A percentile compares a stretch with the other conserved stretches of the same genome.
Evolutionary conservation across 2,329 filamentous ascomycete genomes (phyloP).

Genomic region (Cordyceps cicadae): DNA sequence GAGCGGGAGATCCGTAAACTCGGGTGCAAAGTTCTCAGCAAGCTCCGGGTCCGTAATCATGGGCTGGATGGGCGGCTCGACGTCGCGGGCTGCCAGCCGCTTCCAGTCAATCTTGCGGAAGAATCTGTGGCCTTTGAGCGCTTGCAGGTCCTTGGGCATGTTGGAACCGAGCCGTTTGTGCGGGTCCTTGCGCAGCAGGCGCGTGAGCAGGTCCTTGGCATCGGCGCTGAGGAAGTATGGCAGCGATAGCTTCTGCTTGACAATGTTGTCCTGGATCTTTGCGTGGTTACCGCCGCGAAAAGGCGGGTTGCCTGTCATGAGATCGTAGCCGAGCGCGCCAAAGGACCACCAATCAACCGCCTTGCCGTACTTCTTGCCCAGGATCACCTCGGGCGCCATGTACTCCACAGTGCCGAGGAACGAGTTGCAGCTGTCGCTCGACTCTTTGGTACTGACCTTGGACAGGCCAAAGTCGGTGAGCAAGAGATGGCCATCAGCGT

Average conservation of each 20-base stretch:
- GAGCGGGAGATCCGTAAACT: constrained; percentile 80
- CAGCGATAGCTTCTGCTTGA: constrained; percentile 80
- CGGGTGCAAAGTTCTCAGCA: constrained; percentile 90
- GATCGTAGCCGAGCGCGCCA: constrained; percentile 82
- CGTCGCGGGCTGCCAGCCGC: constrained; percentile 69
- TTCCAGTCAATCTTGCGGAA: constrained; percentile 97
- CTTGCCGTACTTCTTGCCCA: constrained; percentile 82
- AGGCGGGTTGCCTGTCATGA: constrained; percentile 86
- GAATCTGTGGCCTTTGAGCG: constrained; percentile 88
- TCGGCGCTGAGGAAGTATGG: constrained; percentile 89
- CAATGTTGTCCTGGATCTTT: constrained; percentile 92
- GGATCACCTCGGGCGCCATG: constrained; percentile 95
- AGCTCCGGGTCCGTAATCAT: constrained; percentile 92
- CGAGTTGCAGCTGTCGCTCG: constrained; percentile 63
- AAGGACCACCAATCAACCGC: constrained; percentile 99
- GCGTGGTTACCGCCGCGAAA: constrained; percentile 86
- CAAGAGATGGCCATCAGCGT: constrained; percentile 82
- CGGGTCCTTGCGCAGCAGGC: constrained; percentile 86
- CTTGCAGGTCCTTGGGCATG: constrained; percentile 80
- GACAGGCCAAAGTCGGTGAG: constrained; percentile 95
- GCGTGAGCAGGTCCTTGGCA: constrained; percentile 86
- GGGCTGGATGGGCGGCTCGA: constrained; percentile 83
- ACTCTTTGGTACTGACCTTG: constrained; percentile 71
- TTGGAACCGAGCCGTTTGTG: constrained; percentile 78
- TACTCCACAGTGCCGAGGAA: constrained; percentile 95